Base-by-base conservation (phyloP, 202 grass and related monocot species). In the Eragrostis tef region DNA sequence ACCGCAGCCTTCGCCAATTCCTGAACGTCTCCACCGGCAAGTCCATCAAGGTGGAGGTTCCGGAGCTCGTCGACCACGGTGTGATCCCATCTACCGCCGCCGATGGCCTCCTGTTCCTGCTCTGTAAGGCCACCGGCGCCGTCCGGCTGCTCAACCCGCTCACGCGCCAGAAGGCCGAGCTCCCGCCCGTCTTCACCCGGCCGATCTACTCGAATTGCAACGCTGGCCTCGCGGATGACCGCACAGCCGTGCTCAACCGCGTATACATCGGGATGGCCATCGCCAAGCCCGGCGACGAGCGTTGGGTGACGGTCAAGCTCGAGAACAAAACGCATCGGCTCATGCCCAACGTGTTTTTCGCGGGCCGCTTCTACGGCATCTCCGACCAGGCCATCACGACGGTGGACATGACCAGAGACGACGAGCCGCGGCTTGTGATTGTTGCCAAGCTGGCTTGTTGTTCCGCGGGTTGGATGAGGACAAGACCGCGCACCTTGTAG, bases 61-160 rank as follows among this genome's bases (percentile, higher is more conserved):
- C 44, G 22, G 67, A 71, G 44, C 67, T 71, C 45, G 13, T 2
- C 44, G 67, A 71, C 67, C 50, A 57, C 50, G 10, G 6, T 5
- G 0, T 73, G 27, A 17, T 74, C 2, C 17, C 0, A 0, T 39
- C 17, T 10, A 39, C 27, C 26, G 11, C 27, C 1, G 50, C 51
- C 51, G 51, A 41, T 0, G 49, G 70, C 9, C 70, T 73, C 26
- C 27, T 73, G 5, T 2, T 56, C 29, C 17, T 56, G 9, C 29
- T 0, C 3, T 8, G 6, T 17, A 20, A 54, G 1, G 6, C 51
- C 17, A 54, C 19, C 51, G 0, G n/a, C 5, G 1, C 0, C 6
- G 11, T 75, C 72, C 21, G 56, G 7, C 4, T 77, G 21, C 22
- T 77, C 1, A 77, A 62, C 57, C 74, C 56, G 21, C 41, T 77